Conservation (phyloP, 2,329 filamentous ascomycete species). For the Aspergillus caelatus region DNA sequence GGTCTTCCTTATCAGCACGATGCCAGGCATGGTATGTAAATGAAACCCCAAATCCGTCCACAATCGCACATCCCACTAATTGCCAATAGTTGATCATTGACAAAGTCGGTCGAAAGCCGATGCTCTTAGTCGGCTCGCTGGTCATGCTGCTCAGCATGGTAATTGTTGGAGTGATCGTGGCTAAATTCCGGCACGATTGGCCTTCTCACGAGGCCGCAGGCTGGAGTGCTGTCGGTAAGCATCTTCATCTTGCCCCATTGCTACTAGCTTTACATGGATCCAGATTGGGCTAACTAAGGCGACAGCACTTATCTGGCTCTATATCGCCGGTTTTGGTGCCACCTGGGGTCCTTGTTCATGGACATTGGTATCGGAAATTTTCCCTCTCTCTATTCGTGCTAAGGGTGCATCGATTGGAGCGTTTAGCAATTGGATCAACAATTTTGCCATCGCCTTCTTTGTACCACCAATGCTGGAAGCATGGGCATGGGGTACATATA, state of each 20-base stretch:
- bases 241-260: no score
- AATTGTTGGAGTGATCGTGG: conserved; percentile 31
- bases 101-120: conserved; percentile 33
- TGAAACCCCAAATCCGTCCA: background rate
- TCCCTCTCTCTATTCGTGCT: conserved; percentile 32
- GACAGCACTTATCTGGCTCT: conserved; percentile 31
- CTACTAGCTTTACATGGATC: background rate
- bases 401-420: conserved; percentile 33
- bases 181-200: conserved; percentile 32
- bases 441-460: conserved; percentile 34
- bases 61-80: background rate
- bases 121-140: conserved; percentile 28
- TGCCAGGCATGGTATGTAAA: conserved; percentile 36
- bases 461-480: conserved; percentile 29
- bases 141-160: conserved; percentile 31
- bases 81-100: conserved; percentile 27
- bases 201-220: conserved; percentile 28
- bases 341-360: conserved; percentile 34
- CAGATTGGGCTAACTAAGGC: background rate
- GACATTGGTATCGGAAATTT: conserved; percentile 33
- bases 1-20: conserved; percentile 34
- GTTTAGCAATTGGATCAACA: conserved; percentile 35
- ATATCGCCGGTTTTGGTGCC: conserved; percentile 28
- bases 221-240: conserved; percentile 31
- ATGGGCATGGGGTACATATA: conserved; percentile 32